Conservation (phyloP, 2,329 filamentous ascomycete species). For the Neonectria magnoliae region DNA sequence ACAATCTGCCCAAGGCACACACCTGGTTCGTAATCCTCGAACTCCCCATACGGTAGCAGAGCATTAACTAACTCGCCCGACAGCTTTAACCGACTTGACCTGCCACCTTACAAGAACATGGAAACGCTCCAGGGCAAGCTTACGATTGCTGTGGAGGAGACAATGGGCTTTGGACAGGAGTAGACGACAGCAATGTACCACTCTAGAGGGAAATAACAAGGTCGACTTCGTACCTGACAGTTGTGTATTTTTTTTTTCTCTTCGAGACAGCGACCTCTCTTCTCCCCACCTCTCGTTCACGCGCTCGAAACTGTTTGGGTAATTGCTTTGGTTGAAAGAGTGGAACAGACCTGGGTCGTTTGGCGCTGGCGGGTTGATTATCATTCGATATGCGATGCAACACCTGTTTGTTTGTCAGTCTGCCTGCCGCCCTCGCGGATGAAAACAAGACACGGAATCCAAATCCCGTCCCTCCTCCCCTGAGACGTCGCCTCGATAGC, state of each 20-base stretch:
- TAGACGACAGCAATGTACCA: slow-evolving; percentile 56
- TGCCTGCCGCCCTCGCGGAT: slow-evolving; percentile 22
- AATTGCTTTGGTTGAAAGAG: slow-evolving; percentile 46
- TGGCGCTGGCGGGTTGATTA: slow-evolving; percentile 46
- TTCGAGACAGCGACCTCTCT: slow-evolving; percentile 26
- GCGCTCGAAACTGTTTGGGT: slow-evolving; percentile 42
- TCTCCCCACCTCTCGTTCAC: slow-evolving; percentile 33
- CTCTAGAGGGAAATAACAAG: slow-evolving; percentile 29
- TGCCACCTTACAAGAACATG: slow-evolving; percentile 90
- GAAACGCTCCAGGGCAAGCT: slow-evolving; percentile 89
- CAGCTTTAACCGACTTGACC: slow-evolving; percentile 96
- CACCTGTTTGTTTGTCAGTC: slow-evolving; percentile 28
- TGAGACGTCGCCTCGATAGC: slow-evolving; percentile 1
- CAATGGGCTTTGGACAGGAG: slow-evolving; percentile 98
- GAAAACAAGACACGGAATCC: slow-evolving; percentile 26
- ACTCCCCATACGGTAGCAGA: neutral
- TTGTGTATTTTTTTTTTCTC: slow-evolving; percentile 35
- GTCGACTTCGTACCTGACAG: slow-evolving; percentile 19
- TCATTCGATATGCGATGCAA: slow-evolving; percentile 40
- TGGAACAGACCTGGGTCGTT: slow-evolving; percentile 44
- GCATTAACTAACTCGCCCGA: slow-evolving; percentile 36
- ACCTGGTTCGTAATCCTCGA: slow-evolving; percentile 79
- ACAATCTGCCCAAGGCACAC: slow-evolving; percentile 93
- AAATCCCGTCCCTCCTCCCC: slow-evolving; percentile 11
- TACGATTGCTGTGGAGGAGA: slow-evolving; percentile 97